Conservation (phyloP, 2,329 filamentous ascomycete genomes). For the Aureobasidium sp. region DNA sequence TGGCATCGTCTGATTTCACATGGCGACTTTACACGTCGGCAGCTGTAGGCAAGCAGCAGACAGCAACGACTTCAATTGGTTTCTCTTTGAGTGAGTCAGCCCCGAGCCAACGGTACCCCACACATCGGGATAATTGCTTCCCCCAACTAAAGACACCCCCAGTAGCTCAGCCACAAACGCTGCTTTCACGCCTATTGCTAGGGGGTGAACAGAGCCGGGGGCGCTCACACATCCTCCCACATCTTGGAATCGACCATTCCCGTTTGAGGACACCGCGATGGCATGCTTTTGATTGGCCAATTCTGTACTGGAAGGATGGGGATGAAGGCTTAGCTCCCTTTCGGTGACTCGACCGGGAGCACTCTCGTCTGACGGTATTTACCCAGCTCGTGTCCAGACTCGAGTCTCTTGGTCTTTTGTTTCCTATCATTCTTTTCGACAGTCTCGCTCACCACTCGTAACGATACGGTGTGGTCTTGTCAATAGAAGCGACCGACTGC, state of each 20-base stretch:
- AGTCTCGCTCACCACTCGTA: slow-evolving; percentile 10
- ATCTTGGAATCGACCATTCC: not conserved
- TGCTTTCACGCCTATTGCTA: not conserved
- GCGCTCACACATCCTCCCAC: not conserved
- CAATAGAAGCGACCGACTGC: slow-evolving; percentile 1
- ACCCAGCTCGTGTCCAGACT: slow-evolving; percentile 6
- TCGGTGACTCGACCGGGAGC: slow-evolving; percentile 5
- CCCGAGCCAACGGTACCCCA: not conserved
- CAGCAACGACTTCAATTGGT: not conserved
- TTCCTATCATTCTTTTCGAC: slow-evolving; percentile 1
- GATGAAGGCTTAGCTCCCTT: not conserved
- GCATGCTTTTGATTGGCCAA: not conserved
- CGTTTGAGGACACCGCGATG: not conserved
- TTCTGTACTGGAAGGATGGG: not conserved
- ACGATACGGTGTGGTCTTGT: slow-evolving; percentile 3
- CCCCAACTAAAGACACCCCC: not conserved
- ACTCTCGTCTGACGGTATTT: not conserved
- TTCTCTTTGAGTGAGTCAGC: slow-evolving; percentile 1
- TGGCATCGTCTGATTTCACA: not conserved
- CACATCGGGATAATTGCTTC: not conserved
- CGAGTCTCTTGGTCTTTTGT: not conserved
- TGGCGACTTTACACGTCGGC: not conserved
- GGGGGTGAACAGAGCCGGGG: not conserved
- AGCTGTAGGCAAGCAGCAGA: not conserved
- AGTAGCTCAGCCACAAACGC: not conserved